Evolutionary conservation across 1,284 basidiomycete species (phyloP).

Genomic region (Sporisorium exsertum): DNA sequence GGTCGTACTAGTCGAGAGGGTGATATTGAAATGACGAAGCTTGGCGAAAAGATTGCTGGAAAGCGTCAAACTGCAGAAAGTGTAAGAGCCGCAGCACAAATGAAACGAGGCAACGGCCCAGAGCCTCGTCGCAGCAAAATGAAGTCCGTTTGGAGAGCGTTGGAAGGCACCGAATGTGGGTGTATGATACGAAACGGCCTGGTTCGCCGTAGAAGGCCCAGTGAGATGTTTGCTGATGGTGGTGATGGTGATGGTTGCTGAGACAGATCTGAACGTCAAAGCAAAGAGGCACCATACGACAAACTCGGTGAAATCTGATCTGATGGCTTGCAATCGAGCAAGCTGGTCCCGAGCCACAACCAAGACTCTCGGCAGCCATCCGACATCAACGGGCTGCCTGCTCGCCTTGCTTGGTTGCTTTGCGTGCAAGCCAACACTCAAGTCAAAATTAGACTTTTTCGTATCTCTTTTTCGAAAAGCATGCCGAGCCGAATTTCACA

Average conservation of each 20-base stretch:
- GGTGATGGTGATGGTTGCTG: not conserved
- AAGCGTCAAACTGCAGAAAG: no score
- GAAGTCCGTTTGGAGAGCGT: not conserved
- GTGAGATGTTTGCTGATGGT: not conserved
- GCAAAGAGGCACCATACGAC: not conserved
- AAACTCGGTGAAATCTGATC: not conserved
- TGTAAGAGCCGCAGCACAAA: constrained; percentile 4
- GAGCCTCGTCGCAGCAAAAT: constrained; percentile 5
- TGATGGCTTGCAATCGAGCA: not conserved
- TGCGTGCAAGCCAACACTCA: not conserved
- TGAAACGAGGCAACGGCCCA: not conserved
- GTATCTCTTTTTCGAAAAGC: not conserved
- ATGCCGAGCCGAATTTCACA: not conserved
- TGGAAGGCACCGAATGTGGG: constrained; percentile 1
- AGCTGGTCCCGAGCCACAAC: not conserved
- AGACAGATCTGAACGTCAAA: not conserved
- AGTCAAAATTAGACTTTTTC: not conserved
- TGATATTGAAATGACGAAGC: no score
- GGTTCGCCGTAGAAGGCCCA: not conserved
- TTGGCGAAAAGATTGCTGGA: no score
- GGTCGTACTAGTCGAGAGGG: not conserved
- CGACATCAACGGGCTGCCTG: no score
- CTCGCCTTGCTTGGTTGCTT: not conserved
- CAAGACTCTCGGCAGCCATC: no score
- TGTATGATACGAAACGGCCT: not conserved